phyloP scores from a whole-genome alignment of 768 basidiomycete genomes.

The Cystofilobasidium bisporidii region DNA sequence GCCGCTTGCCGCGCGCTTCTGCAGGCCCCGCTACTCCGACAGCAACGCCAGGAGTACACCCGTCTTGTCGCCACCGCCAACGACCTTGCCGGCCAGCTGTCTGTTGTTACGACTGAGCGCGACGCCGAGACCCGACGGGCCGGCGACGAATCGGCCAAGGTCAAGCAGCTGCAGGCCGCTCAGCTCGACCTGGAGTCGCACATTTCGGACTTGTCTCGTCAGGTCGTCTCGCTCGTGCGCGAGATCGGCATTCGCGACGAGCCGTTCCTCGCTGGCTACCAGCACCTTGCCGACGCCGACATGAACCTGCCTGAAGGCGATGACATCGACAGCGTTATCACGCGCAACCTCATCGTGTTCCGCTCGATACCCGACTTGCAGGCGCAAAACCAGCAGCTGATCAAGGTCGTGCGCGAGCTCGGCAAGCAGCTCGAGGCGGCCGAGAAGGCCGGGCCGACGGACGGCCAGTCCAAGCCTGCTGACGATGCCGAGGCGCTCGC shows the following conservation, averaged over 20 bases:
- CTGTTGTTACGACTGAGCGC: slow-evolving; percentile 63
- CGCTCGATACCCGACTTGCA: slow-evolving; percentile 69
- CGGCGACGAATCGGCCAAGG: slow-evolving; percentile 43
- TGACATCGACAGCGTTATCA: slow-evolving; percentile 61
- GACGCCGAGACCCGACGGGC: slow-evolving; percentile 54
- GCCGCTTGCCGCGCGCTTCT: slow-evolving; percentile 5
- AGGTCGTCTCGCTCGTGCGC: slow-evolving; percentile 68
- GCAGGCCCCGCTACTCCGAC: slow-evolving; percentile 79
- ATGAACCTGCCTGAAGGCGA: slow-evolving; percentile 31
- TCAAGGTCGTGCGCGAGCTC: slow-evolving; percentile 72
- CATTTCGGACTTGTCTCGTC: slow-evolving; percentile 69
- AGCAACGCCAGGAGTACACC: slow-evolving; percentile 83
- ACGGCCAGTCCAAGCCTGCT: slow-evolving; percentile 43
- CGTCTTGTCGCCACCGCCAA: slow-evolving; percentile 68
- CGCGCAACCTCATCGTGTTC: slow-evolving; percentile 80
- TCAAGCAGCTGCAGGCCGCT: slow-evolving; percentile 29
- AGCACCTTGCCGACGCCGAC: slow-evolving; percentile 44
- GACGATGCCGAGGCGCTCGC: slow-evolving; percentile 56
- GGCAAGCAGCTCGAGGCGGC: slow-evolving; percentile 75
- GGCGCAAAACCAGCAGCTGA: slow-evolving; percentile 78
- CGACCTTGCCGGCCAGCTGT: slow-evolving; percentile 69
- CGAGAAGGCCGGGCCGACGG: slow-evolving; percentile 45
- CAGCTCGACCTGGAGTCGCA: slow-evolving; percentile 58
- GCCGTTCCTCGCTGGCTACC: slow-evolving; percentile 57
- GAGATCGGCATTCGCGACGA: slow-evolving; percentile 75